A percentile compares a stretch with the other conserved stretches of the same genome.
phyloP scores from a whole-genome alignment of 495 filamentous ascomycete species.

The Bryoglossum gracile region DNA sequence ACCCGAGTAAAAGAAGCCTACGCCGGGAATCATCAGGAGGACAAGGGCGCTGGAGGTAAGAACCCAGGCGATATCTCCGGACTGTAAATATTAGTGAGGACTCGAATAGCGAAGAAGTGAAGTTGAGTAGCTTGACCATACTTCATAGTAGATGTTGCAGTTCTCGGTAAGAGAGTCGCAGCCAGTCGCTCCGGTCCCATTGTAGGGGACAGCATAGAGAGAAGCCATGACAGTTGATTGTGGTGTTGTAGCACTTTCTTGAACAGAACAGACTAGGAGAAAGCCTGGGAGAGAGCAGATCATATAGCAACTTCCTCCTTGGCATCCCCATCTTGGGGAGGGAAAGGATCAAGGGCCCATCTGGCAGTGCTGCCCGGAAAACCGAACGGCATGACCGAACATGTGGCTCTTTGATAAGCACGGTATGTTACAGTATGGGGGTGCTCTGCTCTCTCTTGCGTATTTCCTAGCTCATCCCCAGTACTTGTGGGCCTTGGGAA shows the following conservation, averaged over 20 bases:
- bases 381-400: slow-evolving; percentile 5
- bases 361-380: not conserved
- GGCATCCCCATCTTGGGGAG: not conserved
- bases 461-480: no score
- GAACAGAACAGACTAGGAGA: not conserved
- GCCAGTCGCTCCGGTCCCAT: slow-evolving; percentile 55
- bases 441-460: not conserved
- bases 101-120: not conserved
- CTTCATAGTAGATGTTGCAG: slow-evolving; percentile 75
- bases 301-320: not conserved
- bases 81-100: slow-evolving; percentile 32
- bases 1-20: slow-evolving; percentile 98
- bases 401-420: not conserved
- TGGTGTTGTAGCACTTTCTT: not conserved
- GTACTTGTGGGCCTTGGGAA: not conserved
- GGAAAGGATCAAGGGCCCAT: not conserved
- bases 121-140: no score
- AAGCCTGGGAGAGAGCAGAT: not conserved
- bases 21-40: slow-evolving; percentile 95
- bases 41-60: slow-evolving; percentile 84
- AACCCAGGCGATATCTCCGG: slow-evolving; percentile 89
- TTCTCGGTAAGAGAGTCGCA: slow-evolving; percentile 67
- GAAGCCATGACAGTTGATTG: slow-evolving; percentile 13
- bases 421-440: not conserved
- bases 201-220: slow-evolving; percentile 44